Conservation (phyloP, 139 green algal genomes). For the Micractinium conductrix region DNA sequence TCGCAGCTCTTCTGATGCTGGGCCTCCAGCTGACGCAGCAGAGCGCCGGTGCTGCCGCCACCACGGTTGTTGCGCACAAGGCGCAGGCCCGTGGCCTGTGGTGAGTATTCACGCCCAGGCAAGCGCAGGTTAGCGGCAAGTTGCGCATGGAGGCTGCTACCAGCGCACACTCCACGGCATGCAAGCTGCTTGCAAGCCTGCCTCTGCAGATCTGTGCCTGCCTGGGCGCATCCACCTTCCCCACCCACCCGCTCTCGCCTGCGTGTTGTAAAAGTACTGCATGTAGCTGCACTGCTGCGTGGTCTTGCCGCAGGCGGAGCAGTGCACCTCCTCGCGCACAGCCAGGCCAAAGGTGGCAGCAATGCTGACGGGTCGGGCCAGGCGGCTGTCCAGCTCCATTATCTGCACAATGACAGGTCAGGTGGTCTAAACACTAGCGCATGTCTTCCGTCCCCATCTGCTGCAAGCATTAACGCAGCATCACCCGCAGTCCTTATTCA, state of each 20-base stretch:
- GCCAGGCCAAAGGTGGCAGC: neutral
- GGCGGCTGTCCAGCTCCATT: neutral
- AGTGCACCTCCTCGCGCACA: conserved; percentile 15
- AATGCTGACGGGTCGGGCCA: neutral
- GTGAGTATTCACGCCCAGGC: too few relatives aligned
- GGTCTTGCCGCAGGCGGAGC: neutral
- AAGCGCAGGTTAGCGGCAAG: too few relatives aligned
- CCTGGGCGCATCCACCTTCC: neutral
- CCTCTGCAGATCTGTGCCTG: too few relatives aligned
- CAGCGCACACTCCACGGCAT: too few relatives aligned
- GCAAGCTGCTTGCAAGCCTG: too few relatives aligned
- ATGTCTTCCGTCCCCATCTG: too few relatives aligned
- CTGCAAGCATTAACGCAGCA: too few relatives aligned
- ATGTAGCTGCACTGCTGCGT: conserved; percentile 14
- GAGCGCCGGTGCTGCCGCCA: neutral
- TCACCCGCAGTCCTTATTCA: too few relatives aligned
- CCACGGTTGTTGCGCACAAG: neutral
- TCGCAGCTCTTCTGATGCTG: conserved; percentile 3
- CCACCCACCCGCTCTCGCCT: neutral
- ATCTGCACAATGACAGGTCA: too few relatives aligned
- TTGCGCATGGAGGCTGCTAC: too few relatives aligned
- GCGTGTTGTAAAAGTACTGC: conserved; percentile 30
- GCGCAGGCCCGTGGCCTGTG: conserved; percentile 2
- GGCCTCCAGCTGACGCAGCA: neutral
- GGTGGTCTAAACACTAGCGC: too few relatives aligned